Evolutionary conservation across 371 early-diverging fungal species (phyloP), one percentile per base, ranked within the genome.

Genomic region (Apophysomyces variabilis): DNA sequence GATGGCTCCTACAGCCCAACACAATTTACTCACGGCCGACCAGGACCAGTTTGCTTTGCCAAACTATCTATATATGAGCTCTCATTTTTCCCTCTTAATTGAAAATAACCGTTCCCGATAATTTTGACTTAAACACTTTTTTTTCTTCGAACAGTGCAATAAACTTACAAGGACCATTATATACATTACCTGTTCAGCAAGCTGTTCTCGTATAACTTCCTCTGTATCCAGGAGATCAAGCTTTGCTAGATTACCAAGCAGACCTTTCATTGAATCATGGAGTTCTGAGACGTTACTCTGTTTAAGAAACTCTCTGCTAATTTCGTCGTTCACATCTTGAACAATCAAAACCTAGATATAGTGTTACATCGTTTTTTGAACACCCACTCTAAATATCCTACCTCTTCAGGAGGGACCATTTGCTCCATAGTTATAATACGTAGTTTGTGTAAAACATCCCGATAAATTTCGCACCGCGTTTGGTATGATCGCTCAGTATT

Each of bases 301-400:
- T 72, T 95, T 95, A 66, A 97, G 83, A 63, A 92, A 92, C 78
- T 99, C 99, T 61, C 96, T 89, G 9, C 98, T 95, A 75, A 99
- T 92, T 80, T 98, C 98, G 46, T 99, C 99, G 70, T 99, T 96
- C 60, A 99, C 99, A 80, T 99, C 96, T 74, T 98, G 95, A n/a
- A 97, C 93, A 58, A 99, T 87, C 38, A 99, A 85, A 9, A 98
- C 54, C 67, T 67, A 46, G 9, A 18, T n/a, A 0, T 47, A 26
- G 12, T 45, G 5, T 54, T 7, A 58, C 41, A 66, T 13, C 56
- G 13, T 35, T 26, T 54, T 4, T 16, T 38, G 81, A 87, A 86
- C 95, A 93, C 64, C 77, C 82, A 14, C 75, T 76, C 58, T 94
- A 75, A 45, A 45, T 0, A 26, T 13, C 79, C 94, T 96, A 41